Base-by-base conservation (phyloP, 768 basidiomycete species). In the Suillus plorans region DNA sequence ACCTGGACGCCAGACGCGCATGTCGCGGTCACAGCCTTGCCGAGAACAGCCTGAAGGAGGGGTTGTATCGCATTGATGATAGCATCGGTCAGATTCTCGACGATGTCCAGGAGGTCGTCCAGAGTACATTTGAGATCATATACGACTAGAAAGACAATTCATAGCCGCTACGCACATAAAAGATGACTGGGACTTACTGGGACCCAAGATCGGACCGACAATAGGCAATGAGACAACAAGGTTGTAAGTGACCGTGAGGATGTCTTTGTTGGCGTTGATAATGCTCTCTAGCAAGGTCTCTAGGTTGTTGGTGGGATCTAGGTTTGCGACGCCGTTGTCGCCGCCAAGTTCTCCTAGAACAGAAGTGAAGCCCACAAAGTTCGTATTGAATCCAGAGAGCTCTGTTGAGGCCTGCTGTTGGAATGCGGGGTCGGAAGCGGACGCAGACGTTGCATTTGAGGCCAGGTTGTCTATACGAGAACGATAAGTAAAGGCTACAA, bases 81-180 rank as follows among this genome's bases (percentile, higher is more conserved):
- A 9, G 70, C 82, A 68, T 89, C 88, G 18, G 79, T 74, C 18
- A 84, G 39, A 68, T 86, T 80, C 72, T 87, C 85, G 3, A 77
- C 69, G 6, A 72, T 70, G 68, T 90, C 78, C 47, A 89, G 74
- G 34, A 85, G 61, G 4, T 75, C 75, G 67, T 87, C 86, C 39
- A 89, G 60, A 31, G 85, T 65, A 69, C 89, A 89, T 71, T 91
- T 89, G 72, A 88, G 70, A 12, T 85, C 76, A 65, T 86, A 85
- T 10, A 88, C 76, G 67, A 85, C 89, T 90, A 59, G 1, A 49
- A 47, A 18, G 50, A 31, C 37, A 64, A 50, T 44, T 58, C 63
- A 16, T 60, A 41, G 45, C 34, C 65, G 39, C 36, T 44, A 37
- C 41, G 56, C 63, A 7, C 57, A 56, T 3, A 66, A 39, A 5